Base-by-base conservation (phyloP, 225 moss, liverwort and hornwort species). In the Sphagnum contortum region DNA sequence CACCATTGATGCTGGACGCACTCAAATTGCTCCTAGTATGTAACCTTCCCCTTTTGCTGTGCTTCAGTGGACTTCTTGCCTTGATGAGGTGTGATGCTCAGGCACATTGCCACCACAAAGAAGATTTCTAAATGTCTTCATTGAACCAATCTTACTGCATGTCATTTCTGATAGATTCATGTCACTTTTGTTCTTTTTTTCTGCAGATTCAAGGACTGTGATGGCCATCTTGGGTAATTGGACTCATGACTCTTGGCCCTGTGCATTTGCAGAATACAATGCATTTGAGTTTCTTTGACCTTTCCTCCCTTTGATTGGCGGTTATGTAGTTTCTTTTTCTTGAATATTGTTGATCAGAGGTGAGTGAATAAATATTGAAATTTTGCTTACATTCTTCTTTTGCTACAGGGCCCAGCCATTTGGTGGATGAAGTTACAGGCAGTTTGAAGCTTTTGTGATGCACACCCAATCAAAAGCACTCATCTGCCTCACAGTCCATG, bases 121-220 rank as follows among this genome's bases (percentile, higher is more conserved):
- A 1, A 29, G 29, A 29, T 29, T 29, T 29, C 29, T 29, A 29
- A 29, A 29, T 29, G 29, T 29, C 29, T 29, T 29, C 29, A 29
- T 29, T 29, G 29, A 29, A 29, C 29, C 29, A 29, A 0, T 29
- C 1, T 29, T 29, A 29, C 29, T 29, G 29, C 29, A 29, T 29
- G 29, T 29, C 29, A 29, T 29, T 29, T 29, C 29, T 29, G 29
- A 29, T 29, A 29, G 29, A 1, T n/a, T n/a, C n/a, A 29, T 29
- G 29, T 1, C 29, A 29, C 29, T 29, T 29, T 29, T 57, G 61
- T 44, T 5, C 44, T 2, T 3, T 4, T n/a, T 2, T 67, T 63
- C 63, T 88, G 76, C 84, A 90, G 90, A 92, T 74, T 96, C 95
- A 1, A 92, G 83, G 77, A 96, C 95, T 45, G 95, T 96, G 9